Evolutionary conservation across 2,329 filamentous ascomycete genomes (phyloP).

Genomic region (Podosphaera xanthii): DNA sequence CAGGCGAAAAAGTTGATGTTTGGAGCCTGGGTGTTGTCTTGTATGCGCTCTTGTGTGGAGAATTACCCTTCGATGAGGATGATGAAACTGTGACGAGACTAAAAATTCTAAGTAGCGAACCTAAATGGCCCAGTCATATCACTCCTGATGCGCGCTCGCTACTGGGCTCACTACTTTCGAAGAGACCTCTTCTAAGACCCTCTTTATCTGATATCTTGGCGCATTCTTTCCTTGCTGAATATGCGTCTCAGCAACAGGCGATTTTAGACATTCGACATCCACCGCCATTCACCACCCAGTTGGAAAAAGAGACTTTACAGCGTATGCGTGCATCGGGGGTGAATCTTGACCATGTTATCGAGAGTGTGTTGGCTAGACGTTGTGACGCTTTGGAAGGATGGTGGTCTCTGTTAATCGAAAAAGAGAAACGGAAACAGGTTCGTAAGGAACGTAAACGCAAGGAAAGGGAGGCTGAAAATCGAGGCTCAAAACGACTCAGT

Average conservation of each 20-base stretch:
- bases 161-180: slow-evolving; percentile 63
- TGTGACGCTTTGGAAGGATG: slow-evolving; percentile 83
- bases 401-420: slow-evolving; percentile 89
- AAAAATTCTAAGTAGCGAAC: slow-evolving; percentile 68
- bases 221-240: slow-evolving; percentile 69
- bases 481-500: slow-evolving; percentile 61
- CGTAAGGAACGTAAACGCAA: slow-evolving; percentile 62
- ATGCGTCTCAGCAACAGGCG: slow-evolving; percentile 70
- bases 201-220: slow-evolving; percentile 64
- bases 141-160: slow-evolving; percentile 56
- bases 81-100: slow-evolving; percentile 70
- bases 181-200: slow-evolving; percentile 66
- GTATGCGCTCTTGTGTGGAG: slow-evolving; percentile 60
- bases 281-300: slow-evolving; percentile 57
- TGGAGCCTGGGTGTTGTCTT: slow-evolving; percentile 78
- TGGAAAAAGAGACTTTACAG: slow-evolving; percentile 81
- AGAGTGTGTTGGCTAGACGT: slow-evolving; percentile 72
- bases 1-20: slow-evolving; percentile 91
- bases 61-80: slow-evolving; percentile 90
- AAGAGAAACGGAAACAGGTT: slow-evolving; percentile 70
- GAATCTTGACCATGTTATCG: slow-evolving; percentile 81
- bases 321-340: slow-evolving; percentile 87
- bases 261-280: slow-evolving; percentile 67
- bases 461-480: slow-evolving; percentile 62
- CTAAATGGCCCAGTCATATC: slow-evolving; percentile 61